A percentile compares a stretch with the other conserved stretches of the same genome.
phyloP scores from a whole-genome alignment of 1,284 basidiomycete species.

The Malassezia equina region DNA sequence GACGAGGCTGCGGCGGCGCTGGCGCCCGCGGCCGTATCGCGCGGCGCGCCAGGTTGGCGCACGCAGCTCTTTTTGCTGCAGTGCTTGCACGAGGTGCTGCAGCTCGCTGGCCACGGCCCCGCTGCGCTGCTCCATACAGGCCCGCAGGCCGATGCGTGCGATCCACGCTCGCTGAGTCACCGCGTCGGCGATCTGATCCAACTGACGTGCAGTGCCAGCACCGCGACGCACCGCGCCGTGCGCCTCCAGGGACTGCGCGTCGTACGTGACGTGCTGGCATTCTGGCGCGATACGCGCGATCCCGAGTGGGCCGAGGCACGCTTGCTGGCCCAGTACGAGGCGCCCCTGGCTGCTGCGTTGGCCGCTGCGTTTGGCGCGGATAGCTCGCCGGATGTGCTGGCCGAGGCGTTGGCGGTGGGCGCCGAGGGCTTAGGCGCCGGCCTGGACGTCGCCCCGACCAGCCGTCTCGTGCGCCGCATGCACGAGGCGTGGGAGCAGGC shows the following conservation, averaged over 20 bases:
- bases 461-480: conserved; percentile 80
- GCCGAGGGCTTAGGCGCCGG: conserved; percentile 91
- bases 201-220: conserved; percentile 95
- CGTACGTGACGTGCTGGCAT: conserved; percentile 82
- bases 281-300: conserved; percentile 75
- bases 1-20: conserved; percentile 19
- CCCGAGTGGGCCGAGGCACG: conserved; percentile 82
- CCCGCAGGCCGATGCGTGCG: conserved; percentile 59
- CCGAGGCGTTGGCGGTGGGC: conserved; percentile 82
- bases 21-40: conserved; percentile 60
- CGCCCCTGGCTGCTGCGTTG: conserved; percentile 93
- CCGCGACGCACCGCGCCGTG: conserved; percentile 88
- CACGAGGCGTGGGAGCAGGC: conserved; percentile 55
- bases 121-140: conserved; percentile 26
- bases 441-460: conserved; percentile 92
- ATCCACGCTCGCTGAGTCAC: conserved; percentile 53
- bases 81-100: conserved; percentile 82
- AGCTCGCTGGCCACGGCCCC: conserved; percentile 57
- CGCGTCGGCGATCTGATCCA: conserved; percentile 86
- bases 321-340: conserved; percentile 94
- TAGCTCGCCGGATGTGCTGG: conserved; percentile 86
- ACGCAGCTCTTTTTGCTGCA: conserved; percentile 90
- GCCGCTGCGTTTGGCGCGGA: conserved; percentile 92
- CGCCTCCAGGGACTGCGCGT: conserved; percentile 83
- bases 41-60: conserved; percentile 57